These are phyloP conservation scores for Trichophyton verrucosum DNA, from an alignment of 2,329 filamentous ascomycete species.

Conservation along the genomic window DNA sequence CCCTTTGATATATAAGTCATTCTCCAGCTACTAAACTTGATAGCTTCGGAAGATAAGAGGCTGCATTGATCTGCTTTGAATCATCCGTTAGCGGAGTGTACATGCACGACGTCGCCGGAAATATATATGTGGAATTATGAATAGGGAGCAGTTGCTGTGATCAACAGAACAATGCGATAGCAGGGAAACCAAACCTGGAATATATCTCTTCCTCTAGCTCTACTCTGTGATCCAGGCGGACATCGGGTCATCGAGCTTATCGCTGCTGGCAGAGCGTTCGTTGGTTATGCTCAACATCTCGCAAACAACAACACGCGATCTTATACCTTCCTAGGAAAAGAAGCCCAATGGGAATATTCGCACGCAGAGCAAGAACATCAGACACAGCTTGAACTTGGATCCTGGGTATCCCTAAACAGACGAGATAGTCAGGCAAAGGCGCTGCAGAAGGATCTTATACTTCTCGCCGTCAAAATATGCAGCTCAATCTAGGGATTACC, in stretches of 20 bases:
- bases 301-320: neutral
- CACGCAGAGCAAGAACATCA: neutral
- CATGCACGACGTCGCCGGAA: neutral
- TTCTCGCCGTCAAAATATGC: slow-evolving; percentile 2
- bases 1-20: neutral
- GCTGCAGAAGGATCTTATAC: neutral
- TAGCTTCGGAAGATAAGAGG: neutral
- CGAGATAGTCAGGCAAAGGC: neutral
- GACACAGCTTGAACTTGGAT: neutral
- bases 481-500: slow-evolving; percentile 28
- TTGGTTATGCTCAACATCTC: neutral
- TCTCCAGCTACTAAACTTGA: neutral
- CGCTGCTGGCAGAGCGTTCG: neutral
- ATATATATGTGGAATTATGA: neutral
- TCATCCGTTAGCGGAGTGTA: neutral
- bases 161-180: neutral
- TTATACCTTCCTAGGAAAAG: neutral
- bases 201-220: neutral
- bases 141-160: neutral
- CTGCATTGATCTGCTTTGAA: neutral
- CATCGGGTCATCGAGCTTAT: neutral
- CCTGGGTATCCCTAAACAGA: neutral
- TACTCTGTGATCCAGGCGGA: neutral
- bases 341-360: neutral
- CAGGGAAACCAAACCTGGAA: neutral